Conservation (phyloP, 2,329 filamentous ascomycete species). For the Hypomyces perniciosus region DNA sequence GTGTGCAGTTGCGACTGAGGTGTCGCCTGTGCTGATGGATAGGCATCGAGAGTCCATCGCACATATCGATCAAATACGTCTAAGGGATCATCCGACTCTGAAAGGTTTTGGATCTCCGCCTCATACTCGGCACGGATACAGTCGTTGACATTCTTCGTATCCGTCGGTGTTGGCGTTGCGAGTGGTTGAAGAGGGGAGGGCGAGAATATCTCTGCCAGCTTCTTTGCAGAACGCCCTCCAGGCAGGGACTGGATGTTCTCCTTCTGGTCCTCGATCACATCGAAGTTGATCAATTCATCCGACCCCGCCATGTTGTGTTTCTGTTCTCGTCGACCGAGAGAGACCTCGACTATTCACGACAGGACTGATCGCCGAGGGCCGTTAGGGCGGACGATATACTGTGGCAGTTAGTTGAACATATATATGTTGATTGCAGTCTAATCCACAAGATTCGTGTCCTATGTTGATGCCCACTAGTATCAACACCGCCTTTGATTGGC, state of each 20-base stretch:
- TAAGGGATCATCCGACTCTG: constrained; percentile 88
- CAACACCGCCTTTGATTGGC: too few species aligned
- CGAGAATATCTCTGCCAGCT: constrained; percentile 77
- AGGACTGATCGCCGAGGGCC: background rate
- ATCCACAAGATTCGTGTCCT: too few species aligned
- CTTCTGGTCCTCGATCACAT: constrained; percentile 92
- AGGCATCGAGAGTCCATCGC: constrained; percentile 92
- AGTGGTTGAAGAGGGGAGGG: constrained; percentile 54
- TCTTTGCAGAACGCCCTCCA: constrained; percentile 79
- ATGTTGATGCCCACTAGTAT: too few species aligned
- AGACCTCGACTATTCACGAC: background rate
- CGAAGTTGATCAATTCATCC: constrained; percentile 64
- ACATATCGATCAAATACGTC: constrained; percentile 96
- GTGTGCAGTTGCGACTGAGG: constrained; percentile 83
- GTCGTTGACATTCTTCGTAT: constrained; percentile 72
- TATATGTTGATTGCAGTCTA: too few species aligned
- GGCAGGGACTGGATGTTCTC: constrained; percentile 96
- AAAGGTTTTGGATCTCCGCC: constrained; percentile 68
- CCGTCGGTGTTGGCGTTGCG: constrained; percentile 59
- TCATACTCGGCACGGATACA: constrained; percentile 79
- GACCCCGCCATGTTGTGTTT: constrained; percentile 40
- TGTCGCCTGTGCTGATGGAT: constrained; percentile 88
- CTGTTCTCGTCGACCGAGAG: constrained; percentile 16
- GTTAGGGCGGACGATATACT: background rate
- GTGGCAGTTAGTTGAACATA: too few species aligned